Evolutionary conservation across 441 rosid species (phyloP), one percentile per base, ranked within the genome.

Genomic region (Cnidoscolus chayamansa): DNA sequence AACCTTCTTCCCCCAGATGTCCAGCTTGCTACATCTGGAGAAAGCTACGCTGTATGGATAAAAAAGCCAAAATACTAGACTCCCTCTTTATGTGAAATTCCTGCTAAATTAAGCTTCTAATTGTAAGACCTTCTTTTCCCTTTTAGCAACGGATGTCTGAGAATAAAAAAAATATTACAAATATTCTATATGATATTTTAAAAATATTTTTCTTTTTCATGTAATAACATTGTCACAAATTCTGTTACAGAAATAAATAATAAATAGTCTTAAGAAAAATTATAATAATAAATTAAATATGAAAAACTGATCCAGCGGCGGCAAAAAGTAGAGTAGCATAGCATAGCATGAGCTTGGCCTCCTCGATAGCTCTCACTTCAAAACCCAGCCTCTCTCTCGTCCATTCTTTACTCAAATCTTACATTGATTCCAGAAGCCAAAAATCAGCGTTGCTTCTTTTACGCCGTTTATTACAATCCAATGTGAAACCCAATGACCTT

Each of bases 21-120:
- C 79, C 75, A 67, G 78, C 73, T 87, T 67, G 85, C 86, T 76
- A 62, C 84, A 63, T 82, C 87, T 5, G 92, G 90, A 66, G 51
- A 66, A 4, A 86, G 82, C 73, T 87, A 72, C 51, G 74, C 77
- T 57, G 88, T 90, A 1, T 90, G 91, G 94, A 84, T 81, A 67
- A 85, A 75, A 75, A 48, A 72, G 11, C 80, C 9, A 1, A 56
- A 17, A 2, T 7, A 55, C 2, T 1, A 9, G 60, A 56, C 11
- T 56, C 13, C 60, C 19, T 17, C 19, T 17, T 25, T n/a, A 55
- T n/a, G 20, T 19, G 31, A 20, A 56, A 54, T 54, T 54, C 57
- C n/a, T 51, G 4, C 3, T 35, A 35, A 4, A 35, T 2, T 35
- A 35, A 35, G 2, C 4, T 3, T 35, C 4, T 2, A 2, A 35